Percentiles rank a stretch among this genome's conserved stretches.
phyloP scores from a whole-genome alignment of 2,329 filamentous ascomycete genomes.

The Cercospora sp. region DNA sequence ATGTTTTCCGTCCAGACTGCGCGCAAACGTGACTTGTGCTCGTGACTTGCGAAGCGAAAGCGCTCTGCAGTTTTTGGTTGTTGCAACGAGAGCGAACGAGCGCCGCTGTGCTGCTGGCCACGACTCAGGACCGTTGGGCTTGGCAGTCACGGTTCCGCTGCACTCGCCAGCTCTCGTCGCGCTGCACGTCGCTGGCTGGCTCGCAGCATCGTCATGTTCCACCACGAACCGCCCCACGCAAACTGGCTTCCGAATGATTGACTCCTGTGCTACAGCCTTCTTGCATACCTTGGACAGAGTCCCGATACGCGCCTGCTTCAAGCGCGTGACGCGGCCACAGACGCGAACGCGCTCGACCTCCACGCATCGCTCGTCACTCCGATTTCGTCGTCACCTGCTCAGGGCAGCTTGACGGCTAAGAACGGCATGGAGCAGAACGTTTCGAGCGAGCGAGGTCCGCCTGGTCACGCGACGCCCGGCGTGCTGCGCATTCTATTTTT shows the following conservation, averaged over 20 bases:
- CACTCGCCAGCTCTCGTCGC: not conserved
- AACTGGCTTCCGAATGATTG: not conserved
- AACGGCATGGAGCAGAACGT: not conserved
- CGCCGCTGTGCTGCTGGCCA: not conserved
- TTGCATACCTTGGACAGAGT: not conserved
- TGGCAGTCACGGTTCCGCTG: not conserved
- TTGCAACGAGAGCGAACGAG: not conserved
- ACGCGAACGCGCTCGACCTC: not conserved
- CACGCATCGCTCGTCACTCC: not conserved
- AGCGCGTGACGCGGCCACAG: not conserved
- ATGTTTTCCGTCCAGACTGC: not conserved
- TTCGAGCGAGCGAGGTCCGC: not conserved
- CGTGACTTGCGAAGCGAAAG: not conserved
- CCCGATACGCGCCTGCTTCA: not conserved
- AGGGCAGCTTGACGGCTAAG: not conserved
- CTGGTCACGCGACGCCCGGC: not conserved
- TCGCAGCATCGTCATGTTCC: not conserved
- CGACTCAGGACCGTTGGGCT: not conserved
- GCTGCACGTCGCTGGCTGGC: not conserved
- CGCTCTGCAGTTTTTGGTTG: not conserved
- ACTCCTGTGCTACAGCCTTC: not conserved
- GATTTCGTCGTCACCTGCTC: not conserved
- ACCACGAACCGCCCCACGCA: not conserved
- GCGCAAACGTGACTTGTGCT: not conserved
- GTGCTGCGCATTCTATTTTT: not conserved